phyloP scores from a whole-genome alignment of 129 eudicot species.

The Flaveria trinervia region DNA sequence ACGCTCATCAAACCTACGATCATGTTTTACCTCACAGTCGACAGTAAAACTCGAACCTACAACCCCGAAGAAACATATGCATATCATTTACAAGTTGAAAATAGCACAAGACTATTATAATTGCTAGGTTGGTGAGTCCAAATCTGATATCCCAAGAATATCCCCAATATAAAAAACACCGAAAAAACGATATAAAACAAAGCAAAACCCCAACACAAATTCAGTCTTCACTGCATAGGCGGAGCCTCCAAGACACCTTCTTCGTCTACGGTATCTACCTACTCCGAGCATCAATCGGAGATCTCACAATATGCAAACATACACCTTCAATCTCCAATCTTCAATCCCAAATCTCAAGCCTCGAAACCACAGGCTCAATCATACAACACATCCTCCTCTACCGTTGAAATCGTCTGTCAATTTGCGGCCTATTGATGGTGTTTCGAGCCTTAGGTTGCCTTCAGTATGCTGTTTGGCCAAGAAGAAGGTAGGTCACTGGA shows the following conservation, averaged over 20 bases:
- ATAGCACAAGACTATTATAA: too few species aligned
- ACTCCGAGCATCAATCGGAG: slow-evolving; percentile 31
- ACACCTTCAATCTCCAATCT: slow-evolving; percentile 56
- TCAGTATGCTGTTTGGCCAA: slow-evolving; percentile 39
- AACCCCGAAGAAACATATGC: too few species aligned
- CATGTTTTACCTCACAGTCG: too few species aligned
- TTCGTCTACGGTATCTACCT: slow-evolving; percentile 20
- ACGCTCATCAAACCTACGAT: too few species aligned
- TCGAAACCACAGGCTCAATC: slow-evolving; percentile 39
- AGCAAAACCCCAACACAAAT: background rate
- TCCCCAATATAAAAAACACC: slow-evolving; percentile 23
- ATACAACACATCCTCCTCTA: slow-evolving; percentile 10
- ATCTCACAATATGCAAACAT: slow-evolving; percentile 70
- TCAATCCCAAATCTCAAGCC: slow-evolving; percentile 55
- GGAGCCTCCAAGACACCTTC: slow-evolving; percentile 57
- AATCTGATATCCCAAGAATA: slow-evolving; percentile 46
- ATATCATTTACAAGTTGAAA: too few species aligned
- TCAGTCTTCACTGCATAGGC: slow-evolving; percentile 34
- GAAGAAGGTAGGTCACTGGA: slow-evolving; percentile 47
- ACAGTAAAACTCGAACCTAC: too few species aligned
- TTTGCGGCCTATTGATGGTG: slow-evolving; percentile 28
- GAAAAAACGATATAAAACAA: background rate
- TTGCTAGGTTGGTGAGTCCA: background rate
- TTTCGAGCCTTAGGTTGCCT: slow-evolving; percentile 29
- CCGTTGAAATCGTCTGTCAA: slow-evolving; percentile 28